Evolutionary conservation across 345 rosid genomes (phyloP), one percentile per base, ranked within the genome.

Genomic region (Laguncularia racemosa): DNA sequence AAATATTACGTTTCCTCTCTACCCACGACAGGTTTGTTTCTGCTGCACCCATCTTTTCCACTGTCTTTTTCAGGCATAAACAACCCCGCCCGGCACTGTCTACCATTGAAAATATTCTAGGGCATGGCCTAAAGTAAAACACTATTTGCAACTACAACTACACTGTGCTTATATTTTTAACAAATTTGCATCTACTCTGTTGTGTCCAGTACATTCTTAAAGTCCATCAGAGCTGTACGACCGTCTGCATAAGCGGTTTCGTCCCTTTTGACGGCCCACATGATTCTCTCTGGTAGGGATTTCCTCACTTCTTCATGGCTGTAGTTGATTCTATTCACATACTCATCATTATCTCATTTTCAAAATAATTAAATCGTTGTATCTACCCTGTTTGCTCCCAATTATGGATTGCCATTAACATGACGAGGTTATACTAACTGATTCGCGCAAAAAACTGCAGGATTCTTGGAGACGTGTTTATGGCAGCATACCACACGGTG

Each of bases 401-500:
- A 55, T 28, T 16, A 16, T 57, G 56, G 52, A 6, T 18, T 53
- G 28, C 14, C 20, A 21, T 12, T 15, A 23, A 23, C 28, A 23
- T 23, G 28, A 23, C 4, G 28, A 2, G 28, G 28, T 23, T 23
- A 23, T 23, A 23, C 28, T 23, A 23, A 23, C 28, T 23, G 5
- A 23, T 23, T 23, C 5, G 28, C 28, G 16, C 44, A 40, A 44
- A 43, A 40, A 44, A 43, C 14, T 58, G 68, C 77, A 81, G 89
- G 86, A 58, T 84, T 56, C 73, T 84, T 9, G 89, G 89, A 46
- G 71, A 73, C 46, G 55, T 71, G 49, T 84, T 81, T 63, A 19
- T 84, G 68, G 75, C 80, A 58, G 82, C 81, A 48, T 84, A 80
- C 71, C 86, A 84, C 67, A 72, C 89, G 8, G 81, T 81, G 15